Conservation (phyloP, 208 protist genomes). For the Strigomonas galati region DNA sequence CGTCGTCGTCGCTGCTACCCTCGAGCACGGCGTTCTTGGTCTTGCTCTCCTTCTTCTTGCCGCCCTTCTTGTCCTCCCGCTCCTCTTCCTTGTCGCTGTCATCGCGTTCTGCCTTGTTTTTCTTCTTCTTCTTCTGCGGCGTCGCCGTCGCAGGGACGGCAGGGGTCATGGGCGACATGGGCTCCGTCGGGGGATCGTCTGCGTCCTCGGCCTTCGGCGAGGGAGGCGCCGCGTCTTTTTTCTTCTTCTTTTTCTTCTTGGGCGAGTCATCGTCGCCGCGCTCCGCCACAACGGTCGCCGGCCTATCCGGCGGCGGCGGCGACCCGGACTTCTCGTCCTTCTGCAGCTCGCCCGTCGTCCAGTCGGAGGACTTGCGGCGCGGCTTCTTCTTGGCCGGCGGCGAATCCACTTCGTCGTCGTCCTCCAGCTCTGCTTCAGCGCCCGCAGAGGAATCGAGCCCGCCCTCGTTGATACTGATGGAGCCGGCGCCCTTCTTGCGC, state of each 20-base stretch:
- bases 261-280: not conserved
- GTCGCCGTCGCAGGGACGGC: no score
- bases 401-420: conserved; percentile 9
- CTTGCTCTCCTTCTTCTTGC: conserved; percentile 6
- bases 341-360: not conserved
- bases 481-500: conserved; percentile 12
- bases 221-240: not conserved
- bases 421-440: not conserved
- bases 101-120: not conserved
- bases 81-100: not conserved
- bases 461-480: conserved; percentile 2
- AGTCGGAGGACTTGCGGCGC: not conserved
- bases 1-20: conserved; percentile 12
- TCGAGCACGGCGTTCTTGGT: conserved; percentile 12
- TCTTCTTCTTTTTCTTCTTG: conserved; percentile 6
- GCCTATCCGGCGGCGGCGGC: conserved; percentile 17
- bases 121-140: not conserved
- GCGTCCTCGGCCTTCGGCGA: not conserved
- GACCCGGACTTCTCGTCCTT: conserved; percentile 14
- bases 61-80: not conserved
- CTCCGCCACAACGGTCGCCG: not conserved
- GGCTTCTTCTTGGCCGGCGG: not conserved
- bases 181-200: no score
- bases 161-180: not conserved
- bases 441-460: conserved; percentile 4